phyloP scores from a whole-genome alignment of 2,329 filamentous ascomycete species.

The Tolypocladium ovalisporum region DNA sequence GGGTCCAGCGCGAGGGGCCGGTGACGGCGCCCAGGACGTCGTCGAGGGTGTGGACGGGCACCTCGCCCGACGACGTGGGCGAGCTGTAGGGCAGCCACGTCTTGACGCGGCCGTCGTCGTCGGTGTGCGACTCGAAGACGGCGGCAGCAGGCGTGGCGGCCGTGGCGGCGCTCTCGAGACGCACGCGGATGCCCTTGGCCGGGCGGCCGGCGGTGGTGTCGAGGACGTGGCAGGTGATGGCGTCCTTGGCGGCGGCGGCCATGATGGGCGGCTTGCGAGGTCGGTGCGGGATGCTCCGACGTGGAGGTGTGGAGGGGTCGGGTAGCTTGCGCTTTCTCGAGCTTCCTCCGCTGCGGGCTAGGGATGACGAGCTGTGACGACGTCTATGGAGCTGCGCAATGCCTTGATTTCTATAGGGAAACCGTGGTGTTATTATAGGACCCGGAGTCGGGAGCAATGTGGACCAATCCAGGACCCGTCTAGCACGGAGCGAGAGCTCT shows the following conservation, averaged over 20 bases:
- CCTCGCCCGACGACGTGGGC: constrained; percentile 38
- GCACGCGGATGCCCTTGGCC: constrained; percentile 54
- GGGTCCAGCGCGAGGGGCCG: constrained; percentile 47
- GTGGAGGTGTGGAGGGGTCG: not conserved
- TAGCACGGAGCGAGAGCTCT: not conserved
- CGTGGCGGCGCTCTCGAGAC: constrained; percentile 38
- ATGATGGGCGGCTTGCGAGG: not conserved
- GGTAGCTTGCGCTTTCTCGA: not conserved
- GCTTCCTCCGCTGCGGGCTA: not conserved
- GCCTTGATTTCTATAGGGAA: not conserved
- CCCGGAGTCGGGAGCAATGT: not conserved
- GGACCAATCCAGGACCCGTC: not conserved
- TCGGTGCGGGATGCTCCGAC: not conserved
- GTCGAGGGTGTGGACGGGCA: constrained; percentile 46
- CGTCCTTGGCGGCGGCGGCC: constrained; percentile 32
- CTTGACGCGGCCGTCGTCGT: constrained; percentile 65
- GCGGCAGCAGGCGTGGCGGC: constrained; percentile 19
- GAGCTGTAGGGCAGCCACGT: constrained; percentile 53
- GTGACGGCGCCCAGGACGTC: constrained; percentile 38
- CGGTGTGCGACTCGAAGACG: constrained; percentile 56
- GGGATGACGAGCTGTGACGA: not conserved
- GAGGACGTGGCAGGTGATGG: constrained; percentile 80
- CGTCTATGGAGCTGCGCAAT: not conserved
- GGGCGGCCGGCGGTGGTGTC: constrained; percentile 68
- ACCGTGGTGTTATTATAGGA: not conserved